Evolutionary conservation across 83 land plant species (phyloP).

Genomic region (Picea abies): DNA sequence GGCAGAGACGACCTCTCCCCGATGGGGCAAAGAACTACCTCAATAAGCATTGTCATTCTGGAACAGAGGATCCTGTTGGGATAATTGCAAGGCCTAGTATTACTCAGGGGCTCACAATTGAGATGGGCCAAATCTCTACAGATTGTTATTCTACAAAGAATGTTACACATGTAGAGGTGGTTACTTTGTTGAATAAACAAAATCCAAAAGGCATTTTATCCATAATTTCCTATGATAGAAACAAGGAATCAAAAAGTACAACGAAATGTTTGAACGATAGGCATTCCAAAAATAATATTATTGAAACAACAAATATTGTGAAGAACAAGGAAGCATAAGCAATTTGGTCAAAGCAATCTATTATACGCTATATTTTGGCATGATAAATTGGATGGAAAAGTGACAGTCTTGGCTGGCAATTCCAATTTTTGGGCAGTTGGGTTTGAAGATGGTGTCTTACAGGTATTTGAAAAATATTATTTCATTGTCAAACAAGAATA

Average conservation of each 20-base stretch:
- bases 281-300: constrained; percentile 46
- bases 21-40: constrained; percentile 14
- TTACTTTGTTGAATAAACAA: constrained; percentile 22
- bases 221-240: constrained; percentile 57
- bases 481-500: not conserved
- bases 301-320: constrained; percentile 43
- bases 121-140: constrained; percentile 35
- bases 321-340: constrained; percentile 68
- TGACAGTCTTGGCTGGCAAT: constrained; percentile 79
- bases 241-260: constrained; percentile 44
- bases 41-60: constrained; percentile 18
- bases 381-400: constrained; percentile 77
- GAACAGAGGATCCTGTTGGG: constrained; percentile 38
- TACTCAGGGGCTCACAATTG: constrained; percentile 56
- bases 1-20: constrained; percentile 22
- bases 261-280: constrained; percentile 83
- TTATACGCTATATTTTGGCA: constrained; percentile 72
- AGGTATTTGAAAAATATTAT: constrained; percentile 39
- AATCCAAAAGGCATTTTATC: constrained; percentile 50
- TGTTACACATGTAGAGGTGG: constrained; percentile 36
- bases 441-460: constrained; percentile 74
- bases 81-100: constrained; percentile 54
- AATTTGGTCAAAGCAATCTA: constrained; percentile 75
- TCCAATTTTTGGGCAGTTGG: constrained; percentile 80
- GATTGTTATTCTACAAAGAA: constrained; percentile 30